Base-by-base conservation (phyloP, 2,329 filamentous ascomycete genomes). In the Emmonsia crescens region DNA sequence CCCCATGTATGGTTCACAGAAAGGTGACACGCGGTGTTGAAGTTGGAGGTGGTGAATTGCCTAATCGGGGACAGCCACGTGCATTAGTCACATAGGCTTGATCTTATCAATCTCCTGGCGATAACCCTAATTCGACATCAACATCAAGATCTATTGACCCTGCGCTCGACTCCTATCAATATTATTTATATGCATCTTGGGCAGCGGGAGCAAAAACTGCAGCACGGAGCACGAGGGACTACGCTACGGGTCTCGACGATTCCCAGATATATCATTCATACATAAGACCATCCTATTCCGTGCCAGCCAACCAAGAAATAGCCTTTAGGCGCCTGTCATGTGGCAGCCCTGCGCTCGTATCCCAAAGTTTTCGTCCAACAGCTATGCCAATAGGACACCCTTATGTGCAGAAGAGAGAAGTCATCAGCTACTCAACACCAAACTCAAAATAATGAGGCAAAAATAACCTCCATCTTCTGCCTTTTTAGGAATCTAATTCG, bases 371-470 rank as follows among this genome's bases (percentile, higher is more conserved):
- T 12, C 16, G 29, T 33, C n/a, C 33, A 14, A 14, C 33, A n/a
- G 4, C 52, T n/a, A 14, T 33, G 6, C 52, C 52, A 40, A 40
- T 56, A 56, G 10, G 33, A 56, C 5, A 5, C 19, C 14, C 21
- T 27, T 27, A 8, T 16, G 12, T 33, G 16, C 8, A 9, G 16
- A 54, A 36, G 2, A 5, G 27, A 21, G 29, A 19, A 31, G 29
- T 54, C 51, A 36, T 19, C 51, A 36, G 29, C 27, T 31, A 51
- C 24, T 29, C 27, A 52, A 21, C 6, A 3, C 19, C 16, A 33
- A 52, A 33, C 29, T 68, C 65, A 58, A 64, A 65, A 66, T 74
- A 69, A 69, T 67, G 73, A 72, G 0, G 71, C 71, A 51, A 72
- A 67, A 16, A 73, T 66, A 33, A 73, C 64, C 57, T 74, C 71